These are phyloP conservation scores for Physcomitrellopsis africana DNA, from an alignment of 225 moss, liverwort and hornwort genomes.

Conservation along the genomic window DNA sequence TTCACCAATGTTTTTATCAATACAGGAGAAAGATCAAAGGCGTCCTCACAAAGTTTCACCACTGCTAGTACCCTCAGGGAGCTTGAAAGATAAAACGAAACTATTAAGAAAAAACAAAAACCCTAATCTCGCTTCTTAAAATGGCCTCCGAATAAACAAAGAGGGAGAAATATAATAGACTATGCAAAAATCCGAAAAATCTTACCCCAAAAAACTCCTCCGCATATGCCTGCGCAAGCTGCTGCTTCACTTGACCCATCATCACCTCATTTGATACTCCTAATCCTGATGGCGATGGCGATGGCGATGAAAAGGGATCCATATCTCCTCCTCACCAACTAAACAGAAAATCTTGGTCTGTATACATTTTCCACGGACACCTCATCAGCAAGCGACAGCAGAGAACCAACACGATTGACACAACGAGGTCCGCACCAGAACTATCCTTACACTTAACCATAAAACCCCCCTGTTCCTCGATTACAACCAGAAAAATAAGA, in stretches of 20 bases:
- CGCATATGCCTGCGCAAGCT: conserved; percentile 73
- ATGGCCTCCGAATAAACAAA: background rate
- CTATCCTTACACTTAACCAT: background rate
- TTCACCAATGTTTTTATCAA: no score
- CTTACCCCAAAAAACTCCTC: conserved; percentile 73
- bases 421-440: background rate
- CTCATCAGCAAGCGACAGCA: background rate
- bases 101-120: no score
- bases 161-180: background rate
- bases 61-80: background rate
- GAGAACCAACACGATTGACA: background rate
- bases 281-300: conserved; percentile 44
- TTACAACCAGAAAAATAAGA: no score
- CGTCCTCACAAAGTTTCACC: background rate
- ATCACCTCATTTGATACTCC: conserved; percentile 56
- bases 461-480: no score
- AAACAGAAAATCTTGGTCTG: background rate
- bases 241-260: conserved; percentile 75
- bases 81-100: background rate
- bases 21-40: no score
- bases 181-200: background rate
- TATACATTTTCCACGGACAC: background rate
- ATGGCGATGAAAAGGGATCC: conserved; percentile 75
- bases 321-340: conserved; percentile 33
- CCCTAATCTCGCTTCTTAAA: background rate